Evolutionary conservation across 2,329 filamentous ascomycete species (phyloP).

Genomic region (Davidsoniella eucalypti): DNA sequence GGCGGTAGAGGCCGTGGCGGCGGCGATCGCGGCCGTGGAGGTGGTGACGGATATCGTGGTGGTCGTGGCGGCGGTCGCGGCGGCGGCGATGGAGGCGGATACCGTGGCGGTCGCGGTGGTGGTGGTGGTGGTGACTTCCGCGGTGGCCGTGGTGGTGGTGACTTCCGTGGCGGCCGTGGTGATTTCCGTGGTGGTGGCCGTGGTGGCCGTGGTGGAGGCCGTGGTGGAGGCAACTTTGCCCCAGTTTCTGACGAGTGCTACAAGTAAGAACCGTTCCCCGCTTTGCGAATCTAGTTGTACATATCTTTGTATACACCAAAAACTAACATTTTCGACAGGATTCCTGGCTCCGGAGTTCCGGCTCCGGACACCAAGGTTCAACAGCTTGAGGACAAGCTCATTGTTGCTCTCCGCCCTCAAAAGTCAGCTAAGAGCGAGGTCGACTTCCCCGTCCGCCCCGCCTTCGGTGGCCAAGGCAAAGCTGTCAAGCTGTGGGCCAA

Average conservation of each 20-base stretch:
- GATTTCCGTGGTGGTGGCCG: slow-evolving; percentile 14
- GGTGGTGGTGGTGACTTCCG: slow-evolving; percentile 16
- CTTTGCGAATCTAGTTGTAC: not conserved
- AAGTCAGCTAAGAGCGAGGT: slow-evolving; percentile 6
- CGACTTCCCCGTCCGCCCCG: slow-evolving; percentile 30
- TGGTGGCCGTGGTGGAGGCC: slow-evolving; percentile 13
- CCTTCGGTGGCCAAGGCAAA: slow-evolving; percentile 29
- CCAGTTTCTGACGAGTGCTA: slow-evolving; percentile 15
- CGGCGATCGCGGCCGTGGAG: slow-evolving; percentile 15
- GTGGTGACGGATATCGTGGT: slow-evolving; percentile 8
- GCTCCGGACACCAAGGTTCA: slow-evolving; percentile 18
- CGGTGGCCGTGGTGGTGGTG: slow-evolving; percentile 15
- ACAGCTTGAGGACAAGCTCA: slow-evolving; percentile 26
- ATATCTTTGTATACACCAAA: not conserved
- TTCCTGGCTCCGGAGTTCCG: slow-evolving; percentile 12
- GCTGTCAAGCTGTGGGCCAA: slow-evolving; percentile 35
- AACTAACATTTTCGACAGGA: slow-evolving; percentile 13
- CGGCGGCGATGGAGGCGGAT: slow-evolving; percentile 10
- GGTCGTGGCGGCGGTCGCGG: slow-evolving; percentile 16
- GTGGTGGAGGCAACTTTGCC: slow-evolving; percentile 16
- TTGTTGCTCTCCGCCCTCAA: slow-evolving; percentile 17
- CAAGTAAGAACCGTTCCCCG: slow-evolving; percentile 7
- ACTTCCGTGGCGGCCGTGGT: slow-evolving; percentile 13
- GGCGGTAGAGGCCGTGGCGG: slow-evolving; percentile 12
- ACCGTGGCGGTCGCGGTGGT: slow-evolving; percentile 14